Evolutionary conservation across 805 yeast species (phyloP).

Genomic region (Monosporozyma unispora): DNA sequence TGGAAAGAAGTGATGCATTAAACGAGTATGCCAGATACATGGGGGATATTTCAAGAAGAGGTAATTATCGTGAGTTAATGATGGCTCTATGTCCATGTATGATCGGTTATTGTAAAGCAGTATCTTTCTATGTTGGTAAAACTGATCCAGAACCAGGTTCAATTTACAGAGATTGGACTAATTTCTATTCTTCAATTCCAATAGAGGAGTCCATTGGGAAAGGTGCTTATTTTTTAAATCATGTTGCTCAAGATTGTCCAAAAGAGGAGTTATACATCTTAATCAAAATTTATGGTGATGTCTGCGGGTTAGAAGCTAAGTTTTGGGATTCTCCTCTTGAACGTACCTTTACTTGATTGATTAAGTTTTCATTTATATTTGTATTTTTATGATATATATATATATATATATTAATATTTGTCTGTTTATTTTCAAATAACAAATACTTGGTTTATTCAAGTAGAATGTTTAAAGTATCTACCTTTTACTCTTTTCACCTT

Average conservation of each 20-base stretch:
- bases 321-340: slow-evolving; percentile 1
- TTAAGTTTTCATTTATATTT: no score
- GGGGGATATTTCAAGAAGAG: slow-evolving; percentile 40
- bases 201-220: not conserved
- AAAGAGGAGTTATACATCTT: not conserved
- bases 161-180: slow-evolving; percentile 1
- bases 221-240: not conserved
- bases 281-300: not conserved
- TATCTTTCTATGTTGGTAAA: slow-evolving; percentile 28
- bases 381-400: no score
- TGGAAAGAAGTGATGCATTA: slow-evolving; percentile 48
- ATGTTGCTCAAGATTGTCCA: not conserved
- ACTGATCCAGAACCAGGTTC: slow-evolving; percentile 4
- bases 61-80: slow-evolving; percentile 55
- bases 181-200: not conserved
- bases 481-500: no score
- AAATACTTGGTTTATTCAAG: no score
- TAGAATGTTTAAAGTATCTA: no score
- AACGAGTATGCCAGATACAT: slow-evolving; percentile 52
- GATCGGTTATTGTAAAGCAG: slow-evolving; percentile 60
- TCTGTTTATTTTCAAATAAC: no score
- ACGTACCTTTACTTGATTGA: no score
- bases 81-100: slow-evolving; percentile 69
- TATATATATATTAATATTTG: no score
- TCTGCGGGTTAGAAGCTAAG: not conserved